These are phyloP conservation scores for Teunomyces panamensis DNA, from an alignment of 805 yeast species.

Conservation along the genomic window DNA sequence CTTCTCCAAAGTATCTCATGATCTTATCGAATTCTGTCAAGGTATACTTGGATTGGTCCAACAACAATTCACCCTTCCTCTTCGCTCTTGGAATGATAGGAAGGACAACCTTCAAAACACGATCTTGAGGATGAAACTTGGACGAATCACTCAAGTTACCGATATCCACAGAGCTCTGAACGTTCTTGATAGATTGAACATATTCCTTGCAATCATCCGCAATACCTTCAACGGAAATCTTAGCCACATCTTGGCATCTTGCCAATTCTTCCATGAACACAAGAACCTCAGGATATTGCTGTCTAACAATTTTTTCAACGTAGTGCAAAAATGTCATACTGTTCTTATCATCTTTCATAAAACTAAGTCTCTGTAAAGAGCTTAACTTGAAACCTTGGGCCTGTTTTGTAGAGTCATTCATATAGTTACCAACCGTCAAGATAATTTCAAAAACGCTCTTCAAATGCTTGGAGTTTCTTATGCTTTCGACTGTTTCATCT, in stretches of 20 bases:
- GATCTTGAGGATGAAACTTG: conserved; percentile 65
- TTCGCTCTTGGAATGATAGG: conserved; percentile 56
- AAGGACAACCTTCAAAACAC: conserved; percentile 50
- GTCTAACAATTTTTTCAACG: conserved; percentile 65
- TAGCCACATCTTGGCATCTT: conserved; percentile 52
- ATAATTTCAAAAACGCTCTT: conserved; percentile 61
- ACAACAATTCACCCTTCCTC: conserved; percentile 48
- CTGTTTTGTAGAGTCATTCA: conserved; percentile 68
- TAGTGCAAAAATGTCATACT: conserved; percentile 72
- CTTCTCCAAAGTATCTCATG: conserved; percentile 74
- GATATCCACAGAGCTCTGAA: conserved; percentile 50
- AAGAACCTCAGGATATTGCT: conserved; percentile 62
- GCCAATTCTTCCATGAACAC: conserved; percentile 59
- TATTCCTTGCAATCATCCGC: conserved; percentile 58
- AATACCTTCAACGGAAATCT: conserved; percentile 60
- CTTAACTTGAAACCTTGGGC: conserved; percentile 70
- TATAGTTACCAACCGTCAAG: conserved; percentile 71
- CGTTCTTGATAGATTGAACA: conserved; percentile 47
- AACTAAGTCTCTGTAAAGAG: conserved; percentile 65
- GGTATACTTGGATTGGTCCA: conserved; percentile 50
- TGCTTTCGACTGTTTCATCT: conserved; percentile 56
- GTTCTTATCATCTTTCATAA: conserved; percentile 68
- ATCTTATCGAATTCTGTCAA: conserved; percentile 52
- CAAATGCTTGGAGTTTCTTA: conserved; percentile 52
- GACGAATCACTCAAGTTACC: conserved; percentile 66